Conservation (phyloP, 1,284 basidiomycete genomes). For the Volvariella volvacea region DNA sequence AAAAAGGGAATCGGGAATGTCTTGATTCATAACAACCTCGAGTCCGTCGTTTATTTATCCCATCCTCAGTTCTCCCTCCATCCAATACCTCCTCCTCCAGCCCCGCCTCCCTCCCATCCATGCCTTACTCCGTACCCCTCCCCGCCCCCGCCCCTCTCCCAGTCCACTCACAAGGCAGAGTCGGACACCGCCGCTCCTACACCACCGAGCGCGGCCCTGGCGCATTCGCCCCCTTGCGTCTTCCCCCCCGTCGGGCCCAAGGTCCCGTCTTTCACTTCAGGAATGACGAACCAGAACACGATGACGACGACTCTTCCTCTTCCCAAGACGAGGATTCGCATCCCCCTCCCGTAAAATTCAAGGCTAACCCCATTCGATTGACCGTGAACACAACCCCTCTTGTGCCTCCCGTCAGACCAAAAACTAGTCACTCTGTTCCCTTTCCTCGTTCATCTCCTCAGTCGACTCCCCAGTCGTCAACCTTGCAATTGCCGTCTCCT, state of each 20-base stretch:
- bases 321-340: conserved; percentile 9
- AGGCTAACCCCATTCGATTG: conserved; percentile 7
- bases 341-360: conserved; percentile 10
- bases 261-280: conserved; percentile 29
- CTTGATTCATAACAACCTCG: conserved; percentile 1
- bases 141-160: conserved; percentile 16
- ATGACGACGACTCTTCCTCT: conserved; percentile 13
- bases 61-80: neutral
- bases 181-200: conserved; percentile 32
- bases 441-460: conserved; percentile 12
- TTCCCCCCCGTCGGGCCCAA: conserved; percentile 37
- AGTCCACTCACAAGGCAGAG: conserved; percentile 22
- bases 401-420: neutral
- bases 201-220: conserved; percentile 41
- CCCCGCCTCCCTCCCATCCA: conserved; percentile 10
- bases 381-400: conserved; percentile 8
- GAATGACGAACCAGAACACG: conserved; percentile 16
- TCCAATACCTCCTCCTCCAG: neutral
- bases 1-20: neutral
- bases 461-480: conserved; percentile 12
- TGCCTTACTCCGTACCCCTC: conserved; percentile 21
- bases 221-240: conserved; percentile 43
- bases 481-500: conserved; percentile 18
- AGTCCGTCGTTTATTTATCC: conserved; percentile 3
- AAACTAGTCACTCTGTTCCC: conserved; percentile 3